phyloP scores from a whole-genome alignment of 78 protist species.

The Dictyostelium intermedium region DNA sequence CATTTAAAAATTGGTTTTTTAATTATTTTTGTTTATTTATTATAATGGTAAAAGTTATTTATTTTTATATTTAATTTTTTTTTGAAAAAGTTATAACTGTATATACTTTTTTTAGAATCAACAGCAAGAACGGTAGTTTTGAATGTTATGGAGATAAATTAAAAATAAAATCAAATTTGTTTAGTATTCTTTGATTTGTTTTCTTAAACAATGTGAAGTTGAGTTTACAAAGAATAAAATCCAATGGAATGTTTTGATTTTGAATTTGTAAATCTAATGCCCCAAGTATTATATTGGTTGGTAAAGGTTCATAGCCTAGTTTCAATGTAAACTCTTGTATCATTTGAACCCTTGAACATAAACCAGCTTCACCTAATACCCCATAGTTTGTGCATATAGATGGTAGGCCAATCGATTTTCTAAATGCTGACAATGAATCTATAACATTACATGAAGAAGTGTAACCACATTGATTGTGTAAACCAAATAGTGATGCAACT shows the following conservation, averaged over 20 bases:
- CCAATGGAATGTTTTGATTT: not conserved
- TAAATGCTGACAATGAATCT: not conserved
- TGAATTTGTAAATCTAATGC: not conserved
- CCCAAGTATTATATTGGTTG: not conserved
- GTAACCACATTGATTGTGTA: not conserved
- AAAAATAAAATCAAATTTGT: not conserved
- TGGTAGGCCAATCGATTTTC: not conserved
- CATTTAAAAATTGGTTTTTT: too few relatives aligned
- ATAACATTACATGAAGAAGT: not conserved
- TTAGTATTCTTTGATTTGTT: not conserved
- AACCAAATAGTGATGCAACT: not conserved
- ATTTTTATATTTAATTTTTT: too few relatives aligned
- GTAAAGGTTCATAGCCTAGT: not conserved
- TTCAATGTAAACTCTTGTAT: not conserved
- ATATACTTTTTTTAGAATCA: too few relatives aligned
- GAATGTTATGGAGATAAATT: too few relatives aligned
- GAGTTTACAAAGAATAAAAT: not conserved
- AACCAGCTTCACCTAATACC: not conserved
- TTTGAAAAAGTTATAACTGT: too few relatives aligned
- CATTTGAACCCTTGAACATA: not conserved
- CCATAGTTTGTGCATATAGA: not conserved
- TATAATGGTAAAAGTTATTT: too few relatives aligned
- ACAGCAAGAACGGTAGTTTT: too few relatives aligned
- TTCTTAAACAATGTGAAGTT: not conserved
- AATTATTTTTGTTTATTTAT: too few relatives aligned